Evolutionary conservation across 2,329 filamentous ascomycete genomes (phyloP).

Genomic region (Penicillium sp.): DNA sequence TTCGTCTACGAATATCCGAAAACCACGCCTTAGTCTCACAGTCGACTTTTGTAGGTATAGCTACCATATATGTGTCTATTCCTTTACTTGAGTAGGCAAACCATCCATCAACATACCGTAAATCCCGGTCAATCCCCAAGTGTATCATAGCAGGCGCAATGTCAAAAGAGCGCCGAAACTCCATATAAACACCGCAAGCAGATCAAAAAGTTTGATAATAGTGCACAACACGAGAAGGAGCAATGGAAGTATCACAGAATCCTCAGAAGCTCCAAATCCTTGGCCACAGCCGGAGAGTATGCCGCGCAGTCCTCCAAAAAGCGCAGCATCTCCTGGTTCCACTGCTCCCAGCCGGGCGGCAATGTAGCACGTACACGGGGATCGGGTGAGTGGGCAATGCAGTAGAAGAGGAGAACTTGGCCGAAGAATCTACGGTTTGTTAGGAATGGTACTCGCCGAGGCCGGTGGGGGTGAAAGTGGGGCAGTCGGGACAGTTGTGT

Average conservation of each 20-base stretch:
- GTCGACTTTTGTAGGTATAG: background rate
- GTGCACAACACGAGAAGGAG: background rate
- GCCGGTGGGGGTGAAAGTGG: background rate
- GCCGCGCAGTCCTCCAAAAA: slow-evolving; percentile 46
- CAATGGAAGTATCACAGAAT: slow-evolving; percentile 29
- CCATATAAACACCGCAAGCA: background rate
- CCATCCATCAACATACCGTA: too few species aligned
- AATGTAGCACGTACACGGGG: slow-evolving; percentile 40
- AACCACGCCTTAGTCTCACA: background rate
- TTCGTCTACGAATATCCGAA: too few species aligned
- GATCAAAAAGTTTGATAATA: background rate
- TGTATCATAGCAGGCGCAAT: background rate
- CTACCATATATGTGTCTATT: background rate
- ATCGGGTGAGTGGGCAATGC: slow-evolving; percentile 45
- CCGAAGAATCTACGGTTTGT: slow-evolving; percentile 43
- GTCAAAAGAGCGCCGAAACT: background rate
- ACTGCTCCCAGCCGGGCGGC: slow-evolving; percentile 46
- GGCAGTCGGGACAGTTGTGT: too few species aligned
- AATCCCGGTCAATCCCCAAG: too few species aligned
- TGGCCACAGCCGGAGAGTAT: slow-evolving; percentile 45
- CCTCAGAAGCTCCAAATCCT: slow-evolving; percentile 45
- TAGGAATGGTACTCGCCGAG: background rate
- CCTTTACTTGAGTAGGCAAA: background rate
- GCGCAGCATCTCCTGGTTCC: slow-evolving; percentile 47
- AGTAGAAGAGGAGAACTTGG: slow-evolving; percentile 49